A percentile compares a stretch with the other conserved stretches of the same genome.
Evolutionary conservation across 305 asterid species (phyloP).

Genomic region (Fraxinus floribunda): DNA sequence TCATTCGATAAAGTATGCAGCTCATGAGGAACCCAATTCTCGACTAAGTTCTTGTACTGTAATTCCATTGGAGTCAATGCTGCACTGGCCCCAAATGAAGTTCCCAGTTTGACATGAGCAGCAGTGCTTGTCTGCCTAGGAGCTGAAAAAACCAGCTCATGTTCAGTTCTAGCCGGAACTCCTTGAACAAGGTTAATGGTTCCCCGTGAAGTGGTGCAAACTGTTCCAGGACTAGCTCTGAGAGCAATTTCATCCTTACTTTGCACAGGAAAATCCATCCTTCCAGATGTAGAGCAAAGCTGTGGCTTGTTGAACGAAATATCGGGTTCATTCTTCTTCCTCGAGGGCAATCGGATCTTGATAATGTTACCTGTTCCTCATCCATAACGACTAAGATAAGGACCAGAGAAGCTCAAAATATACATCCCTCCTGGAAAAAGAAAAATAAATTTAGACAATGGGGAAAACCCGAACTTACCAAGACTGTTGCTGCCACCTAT

Average conservation of each 20-base stretch:
- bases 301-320: constrained; percentile 16
- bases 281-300: constrained; percentile 33
- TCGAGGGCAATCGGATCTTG: constrained; percentile 45
- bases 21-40: constrained; percentile 44
- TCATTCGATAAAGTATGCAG: neutral
- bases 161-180: neutral
- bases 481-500: constrained; percentile 26
- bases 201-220: constrained; percentile 5
- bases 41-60: constrained; percentile 41
- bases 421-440: neutral
- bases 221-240: neutral
- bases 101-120: neutral
- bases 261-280: constrained; percentile 9
- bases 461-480: constrained; percentile 25
- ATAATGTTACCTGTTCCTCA: constrained; percentile 51
- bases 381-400: neutral
- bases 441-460: neutral
- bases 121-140: constrained; percentile 21
- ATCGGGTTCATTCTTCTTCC: constrained; percentile 32
- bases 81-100: neutral
- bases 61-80: constrained; percentile 27
- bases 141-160: constrained; percentile 25
- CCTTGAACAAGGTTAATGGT: neutral
- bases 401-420: neutral
- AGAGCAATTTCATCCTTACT: constrained; percentile 1